Evolutionary conservation across 1,284 basidiomycete species (phyloP), one percentile per base, ranked within the genome.

Genomic region (Heterobasidion annosum): DNA sequence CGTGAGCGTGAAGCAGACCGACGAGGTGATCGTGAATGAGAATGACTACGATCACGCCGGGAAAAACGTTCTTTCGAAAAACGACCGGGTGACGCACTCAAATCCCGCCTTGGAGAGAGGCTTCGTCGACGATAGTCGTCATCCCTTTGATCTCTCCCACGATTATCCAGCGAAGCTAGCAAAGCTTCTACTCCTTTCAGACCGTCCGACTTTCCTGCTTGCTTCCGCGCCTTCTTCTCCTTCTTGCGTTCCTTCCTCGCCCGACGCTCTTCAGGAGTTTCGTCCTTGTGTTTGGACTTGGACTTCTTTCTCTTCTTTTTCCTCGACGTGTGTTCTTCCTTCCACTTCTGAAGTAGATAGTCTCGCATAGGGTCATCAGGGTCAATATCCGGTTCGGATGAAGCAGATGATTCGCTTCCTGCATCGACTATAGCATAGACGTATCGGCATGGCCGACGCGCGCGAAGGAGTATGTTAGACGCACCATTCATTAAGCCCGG

Each of bases 311-410:
- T 80, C 65, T 82, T 85, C 63, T 80, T 84, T 68, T 82, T 82
- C 52, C 71, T 64, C 34, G 48, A 34, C 2, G 76, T 79, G 61
- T 82, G 86, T 64, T 83, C 79, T 65, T 89, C 86, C 64, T 75
- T 79, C 61, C 83, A 76, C 66, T 88, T 76, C 15, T 82, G 75
- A 48, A 90, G 70, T 16, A 95, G 73, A 68, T 93, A 98, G 57
- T 92, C 91, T 16, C 88, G 84, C 97, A 99, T 99, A 0, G 97
- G 97, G 70, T 99, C 97, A 65, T 98, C 93, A 4, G 91, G 88
- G 68, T 98, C 95, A 55, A 95, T 88, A 4, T 82, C 78, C 50
- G 84, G 82, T 15, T 75, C 79, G 15, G 85, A 81, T 2, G 80
- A 79, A 8, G 76, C 86, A 5, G 82, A 84, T 4, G 83, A 83